A percentile compares a stretch with the other conserved stretches of the same genome.
phyloP scores from a whole-genome alignment of 2,329 filamentous ascomycete species.

The Parafenestella ontariensis region DNA sequence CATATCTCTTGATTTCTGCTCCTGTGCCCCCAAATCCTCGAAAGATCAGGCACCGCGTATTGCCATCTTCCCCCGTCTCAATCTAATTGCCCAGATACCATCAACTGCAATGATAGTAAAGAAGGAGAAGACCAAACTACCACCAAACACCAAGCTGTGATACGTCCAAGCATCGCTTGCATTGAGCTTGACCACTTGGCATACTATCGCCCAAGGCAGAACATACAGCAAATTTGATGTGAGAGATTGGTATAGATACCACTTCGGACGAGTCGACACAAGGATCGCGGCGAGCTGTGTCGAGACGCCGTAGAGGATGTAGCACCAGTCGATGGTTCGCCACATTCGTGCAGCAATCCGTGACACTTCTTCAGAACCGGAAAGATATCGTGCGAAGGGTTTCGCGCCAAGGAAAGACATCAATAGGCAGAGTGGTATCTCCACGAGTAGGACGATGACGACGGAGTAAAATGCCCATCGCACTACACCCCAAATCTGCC shows the following conservation, averaged over 20 bases:
- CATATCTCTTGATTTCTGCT: too few species aligned
- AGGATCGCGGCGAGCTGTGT: slow-evolving; percentile 71
- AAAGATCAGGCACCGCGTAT: background rate
- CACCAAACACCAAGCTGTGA: slow-evolving; percentile 71
- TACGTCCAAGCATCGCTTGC: slow-evolving; percentile 69
- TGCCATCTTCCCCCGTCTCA: slow-evolving; percentile 39
- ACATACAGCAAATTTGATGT: slow-evolving; percentile 73
- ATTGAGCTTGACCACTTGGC: slow-evolving; percentile 52
- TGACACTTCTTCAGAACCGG: slow-evolving; percentile 63
- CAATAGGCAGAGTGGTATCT: slow-evolving; percentile 68
- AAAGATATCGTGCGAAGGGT: slow-evolving; percentile 69
- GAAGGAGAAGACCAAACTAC: slow-evolving; percentile 72
- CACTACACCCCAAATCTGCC: slow-evolving; percentile 51
- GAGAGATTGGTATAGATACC: slow-evolving; percentile 73
- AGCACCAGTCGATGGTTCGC: slow-evolving; percentile 64
- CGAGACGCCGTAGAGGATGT: slow-evolving; percentile 71
- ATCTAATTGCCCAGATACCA: slow-evolving; percentile 59
- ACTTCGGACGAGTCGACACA: slow-evolving; percentile 67
- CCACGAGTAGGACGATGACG: slow-evolving; percentile 62
- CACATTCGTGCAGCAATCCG: slow-evolving; percentile 71
- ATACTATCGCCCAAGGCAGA: slow-evolving; percentile 72
- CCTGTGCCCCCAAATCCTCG: too few species aligned
- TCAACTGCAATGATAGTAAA: slow-evolving; percentile 61
- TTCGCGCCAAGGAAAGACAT: slow-evolving; percentile 66
- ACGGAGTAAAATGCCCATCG: slow-evolving; percentile 63